Conservation (phyloP, 345 rosid species). For the Salix koriyanagi region DNA sequence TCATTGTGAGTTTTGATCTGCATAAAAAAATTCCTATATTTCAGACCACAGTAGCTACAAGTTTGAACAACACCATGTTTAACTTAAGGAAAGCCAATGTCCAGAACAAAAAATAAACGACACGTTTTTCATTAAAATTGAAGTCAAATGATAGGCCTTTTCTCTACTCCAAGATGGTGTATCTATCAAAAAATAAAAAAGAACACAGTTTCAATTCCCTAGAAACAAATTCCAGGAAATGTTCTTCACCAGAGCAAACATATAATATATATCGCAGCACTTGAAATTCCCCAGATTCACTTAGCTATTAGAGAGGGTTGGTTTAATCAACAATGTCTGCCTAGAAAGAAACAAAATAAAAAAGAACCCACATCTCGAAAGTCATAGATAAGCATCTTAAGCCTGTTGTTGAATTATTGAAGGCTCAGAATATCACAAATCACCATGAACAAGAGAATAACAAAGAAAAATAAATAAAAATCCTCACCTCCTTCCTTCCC, state of each 20-base stretch:
- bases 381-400: background rate
- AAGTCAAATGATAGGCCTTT: background rate
- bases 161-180: background rate
- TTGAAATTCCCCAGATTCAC: background rate
- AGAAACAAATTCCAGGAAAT: background rate
- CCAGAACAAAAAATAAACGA: background rate
- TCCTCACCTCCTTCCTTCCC: background rate
- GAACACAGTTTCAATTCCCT: background rate
- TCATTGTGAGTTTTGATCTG: too few relatives aligned
- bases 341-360: background rate
- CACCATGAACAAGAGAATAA: background rate
- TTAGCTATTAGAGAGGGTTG: background rate
- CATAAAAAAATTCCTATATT: background rate
- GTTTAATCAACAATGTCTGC: background rate
- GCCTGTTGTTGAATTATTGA: background rate
- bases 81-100: background rate
- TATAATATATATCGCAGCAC: background rate
- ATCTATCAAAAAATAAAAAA: background rate
- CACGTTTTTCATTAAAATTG: background rate
- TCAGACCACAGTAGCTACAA: background rate
- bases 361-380: background rate
- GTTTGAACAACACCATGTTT: background rate
- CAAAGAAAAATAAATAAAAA: background rate
- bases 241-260: background rate
- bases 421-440: background rate